Evolutionary conservation across 257 asterid species (phyloP), one percentile per base, ranked within the genome.

Genomic region (Lantana camara): DNA sequence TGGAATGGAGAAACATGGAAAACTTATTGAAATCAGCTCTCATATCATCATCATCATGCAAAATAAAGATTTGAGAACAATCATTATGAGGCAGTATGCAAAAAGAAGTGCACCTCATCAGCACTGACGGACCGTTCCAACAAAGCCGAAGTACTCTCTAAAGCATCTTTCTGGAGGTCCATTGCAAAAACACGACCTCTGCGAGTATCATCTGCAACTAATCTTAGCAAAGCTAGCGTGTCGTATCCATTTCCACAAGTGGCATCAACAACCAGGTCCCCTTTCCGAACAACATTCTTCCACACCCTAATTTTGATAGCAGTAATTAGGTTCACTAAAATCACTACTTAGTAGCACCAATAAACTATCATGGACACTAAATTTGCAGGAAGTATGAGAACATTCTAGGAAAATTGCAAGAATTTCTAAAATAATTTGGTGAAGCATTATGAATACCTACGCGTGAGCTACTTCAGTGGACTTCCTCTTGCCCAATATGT

Each of bases 221-320:
- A 70, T 57, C 77, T 82, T 8, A 82, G 72, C 83, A 93, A 69
- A 34, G 96, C 95, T 16, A 93, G 67, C 27, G 99, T 81, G 76
- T 93, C 99, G 5, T 85, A 70, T 58, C 99, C 99, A 70, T 90
- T 93, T 59, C 99, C 99, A 70, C 99, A 93, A 41, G 99, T 93
- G 66, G 99, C 99, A 40, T 90, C 99, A 47, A 93, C 66, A 58
- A 88, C 96, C 51, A 72, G 68, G 51, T 90, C 99, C 57, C 99
- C 96, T 77, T 84, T 90, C 66, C 76, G 65, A 4, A 93, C 85
- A 32, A 85, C 77, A 62, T 84, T 87, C 76, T 78, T 87, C 99
- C 99, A 93, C 51, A 88, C 83, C 63, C 97, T 92, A 49, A 64
- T 34, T n/a, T 66, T 42, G 32, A 61, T 5, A 27, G 9, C n/a